Conservation (phyloP, 2,329 filamentous ascomycete species). For the Aspergillus brasiliensis region DNA sequence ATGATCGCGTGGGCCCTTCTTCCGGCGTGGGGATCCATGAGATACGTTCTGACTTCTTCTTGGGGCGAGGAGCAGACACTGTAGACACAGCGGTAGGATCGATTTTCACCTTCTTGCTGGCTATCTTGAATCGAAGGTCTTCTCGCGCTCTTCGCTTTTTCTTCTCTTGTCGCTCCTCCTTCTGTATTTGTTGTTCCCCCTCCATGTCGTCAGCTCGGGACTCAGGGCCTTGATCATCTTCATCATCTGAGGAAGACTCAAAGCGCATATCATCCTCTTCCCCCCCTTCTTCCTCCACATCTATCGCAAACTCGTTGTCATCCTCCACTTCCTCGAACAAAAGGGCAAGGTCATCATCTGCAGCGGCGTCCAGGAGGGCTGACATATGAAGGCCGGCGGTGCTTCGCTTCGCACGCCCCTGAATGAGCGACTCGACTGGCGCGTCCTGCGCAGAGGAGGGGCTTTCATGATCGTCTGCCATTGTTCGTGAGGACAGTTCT, state of each 20-base stretch:
- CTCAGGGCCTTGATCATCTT: constrained; percentile 69
- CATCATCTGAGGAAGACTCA: constrained; percentile 81
- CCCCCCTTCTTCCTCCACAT: constrained; percentile 48
- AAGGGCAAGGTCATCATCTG: constrained; percentile 67
- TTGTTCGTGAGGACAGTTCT: not conserved
- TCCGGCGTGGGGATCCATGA: constrained; percentile 68
- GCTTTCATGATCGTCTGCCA: constrained; percentile 28
- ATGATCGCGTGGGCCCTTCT: constrained; percentile 64
- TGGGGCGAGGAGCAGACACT: constrained; percentile 49
- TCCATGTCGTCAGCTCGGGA: constrained; percentile 68
- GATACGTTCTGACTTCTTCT: constrained; percentile 71
- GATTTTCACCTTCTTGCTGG: constrained; percentile 74
- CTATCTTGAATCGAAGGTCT: constrained; percentile 60
- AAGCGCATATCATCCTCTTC: constrained; percentile 77
- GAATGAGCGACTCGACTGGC: constrained; percentile 37
- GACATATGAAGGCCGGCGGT: constrained; percentile 86
- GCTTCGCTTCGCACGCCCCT: constrained; percentile 67
- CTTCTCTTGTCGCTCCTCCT: constrained; percentile 69
- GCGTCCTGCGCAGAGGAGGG: constrained; percentile 32
- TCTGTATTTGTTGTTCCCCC: constrained; percentile 84
- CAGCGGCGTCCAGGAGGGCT: constrained; percentile 73
- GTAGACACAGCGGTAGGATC: constrained; percentile 52
- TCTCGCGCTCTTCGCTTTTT: constrained; percentile 84
- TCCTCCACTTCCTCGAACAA: constrained; percentile 66
- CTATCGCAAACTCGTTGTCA: constrained; percentile 47